Conservation (phyloP, 805 yeast genomes). For the Nakazawaea pomicola region DNA sequence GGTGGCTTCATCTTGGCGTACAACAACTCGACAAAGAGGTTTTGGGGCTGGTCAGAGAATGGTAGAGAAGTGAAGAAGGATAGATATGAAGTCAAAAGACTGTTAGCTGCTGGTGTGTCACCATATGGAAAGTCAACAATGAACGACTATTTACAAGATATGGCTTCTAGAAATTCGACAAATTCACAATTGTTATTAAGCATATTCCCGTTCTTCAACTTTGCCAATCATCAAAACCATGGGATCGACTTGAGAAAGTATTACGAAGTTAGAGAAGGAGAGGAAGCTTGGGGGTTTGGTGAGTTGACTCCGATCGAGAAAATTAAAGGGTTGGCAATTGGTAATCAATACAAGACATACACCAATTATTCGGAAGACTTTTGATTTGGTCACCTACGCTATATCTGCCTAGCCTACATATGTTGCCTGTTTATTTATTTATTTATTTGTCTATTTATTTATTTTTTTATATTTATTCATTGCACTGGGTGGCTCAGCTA, state of each 20-base stretch:
- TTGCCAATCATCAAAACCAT: constrained; percentile 77
- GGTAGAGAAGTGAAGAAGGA: constrained; percentile 64
- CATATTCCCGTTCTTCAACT: constrained; percentile 77
- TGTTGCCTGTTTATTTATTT: constrained; percentile 7
- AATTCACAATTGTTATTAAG: constrained; percentile 57
- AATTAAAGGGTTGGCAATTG: constrained; percentile 29
- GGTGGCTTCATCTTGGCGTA: constrained; percentile 78
- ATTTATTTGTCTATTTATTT: constrained; percentile 14
- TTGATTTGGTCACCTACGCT: no score
- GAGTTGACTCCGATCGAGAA: constrained; percentile 45
- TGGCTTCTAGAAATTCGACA: constrained; percentile 74
- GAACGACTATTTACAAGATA: constrained; percentile 65
- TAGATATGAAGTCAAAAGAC: constrained; percentile 65
- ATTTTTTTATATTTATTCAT: no score
- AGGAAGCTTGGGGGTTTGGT: constrained; percentile 48
- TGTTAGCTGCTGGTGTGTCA: constrained; percentile 57
- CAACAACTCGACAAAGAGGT: constrained; percentile 60
- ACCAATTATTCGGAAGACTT: constrained; percentile 15
- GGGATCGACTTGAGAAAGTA: constrained; percentile 66
- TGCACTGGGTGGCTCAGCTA: no score
- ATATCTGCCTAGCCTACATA: no score
- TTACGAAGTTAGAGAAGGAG: constrained; percentile 52
- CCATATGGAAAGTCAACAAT: constrained; percentile 66
- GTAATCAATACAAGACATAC: constrained; percentile 15
- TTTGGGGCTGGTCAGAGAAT: constrained; percentile 77